These are phyloP conservation scores for Paracoccidioides lutzii DNA, from an alignment of 2,329 filamentous ascomycete species.

Conservation along the genomic window DNA sequence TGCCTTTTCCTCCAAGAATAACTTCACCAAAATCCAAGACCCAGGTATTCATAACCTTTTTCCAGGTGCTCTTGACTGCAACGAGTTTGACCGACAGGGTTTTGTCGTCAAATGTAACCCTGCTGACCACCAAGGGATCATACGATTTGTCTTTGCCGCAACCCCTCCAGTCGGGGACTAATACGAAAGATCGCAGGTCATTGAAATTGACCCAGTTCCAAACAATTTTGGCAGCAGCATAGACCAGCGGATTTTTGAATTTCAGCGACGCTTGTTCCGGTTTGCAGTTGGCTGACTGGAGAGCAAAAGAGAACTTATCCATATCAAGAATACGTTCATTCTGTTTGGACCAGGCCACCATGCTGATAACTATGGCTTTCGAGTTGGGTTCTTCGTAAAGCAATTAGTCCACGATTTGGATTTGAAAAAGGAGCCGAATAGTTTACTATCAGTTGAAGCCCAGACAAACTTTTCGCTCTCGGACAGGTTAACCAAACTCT, in stretches of 20 bases:
- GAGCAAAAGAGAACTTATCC: slow-evolving; percentile 2
- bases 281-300: slow-evolving; percentile 3
- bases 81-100: not conserved
- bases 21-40: slow-evolving; percentile 6
- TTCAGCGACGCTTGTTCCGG: not conserved
- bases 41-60: slow-evolving; percentile 4
- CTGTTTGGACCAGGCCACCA: slow-evolving; percentile 4
- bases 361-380: slow-evolving; percentile 4
- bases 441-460: slow-evolving; percentile 5
- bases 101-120: slow-evolving; percentile 5
- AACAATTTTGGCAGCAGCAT: slow-evolving; percentile 1
- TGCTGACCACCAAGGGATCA: slow-evolving; percentile 3
- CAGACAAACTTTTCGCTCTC: slow-evolving; percentile 5
- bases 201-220: slow-evolving; percentile 8
- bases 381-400: not conserved
- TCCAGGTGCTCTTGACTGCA: slow-evolving; percentile 5
- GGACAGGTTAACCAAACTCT: not conserved
- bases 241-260: slow-evolving; percentile 2
- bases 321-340: slow-evolving; percentile 2
- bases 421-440: not conserved
- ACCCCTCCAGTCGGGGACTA: slow-evolving; percentile 3
- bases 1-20: slow-evolving; percentile 2
- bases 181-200: slow-evolving; percentile 2
- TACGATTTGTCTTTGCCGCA: slow-evolving; percentile 1
- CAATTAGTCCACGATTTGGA: not conserved